These are phyloP conservation scores for Oryza officinalis DNA, from an alignment of 176 grass and related monocot genomes.

Conservation along the genomic window DNA sequence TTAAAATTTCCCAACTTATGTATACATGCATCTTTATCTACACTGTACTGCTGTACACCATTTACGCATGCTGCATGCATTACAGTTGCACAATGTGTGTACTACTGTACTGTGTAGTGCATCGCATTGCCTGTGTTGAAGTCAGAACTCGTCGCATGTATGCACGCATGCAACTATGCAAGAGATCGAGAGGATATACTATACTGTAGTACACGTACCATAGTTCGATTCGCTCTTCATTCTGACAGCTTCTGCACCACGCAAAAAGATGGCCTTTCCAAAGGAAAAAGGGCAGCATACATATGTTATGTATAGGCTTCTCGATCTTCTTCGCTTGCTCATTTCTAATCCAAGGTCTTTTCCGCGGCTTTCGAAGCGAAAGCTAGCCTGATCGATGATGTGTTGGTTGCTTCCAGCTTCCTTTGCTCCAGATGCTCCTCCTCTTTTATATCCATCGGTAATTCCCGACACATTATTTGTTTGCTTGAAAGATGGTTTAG, in stretches of 20 bases:
- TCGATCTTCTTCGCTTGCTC: neutral
- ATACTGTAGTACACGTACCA: neutral
- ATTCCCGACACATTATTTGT: neutral
- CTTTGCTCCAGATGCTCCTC: conserved; percentile 2
- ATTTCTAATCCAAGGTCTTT: conserved; percentile 37
- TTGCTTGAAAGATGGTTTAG: neutral
- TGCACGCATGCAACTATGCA: neutral
- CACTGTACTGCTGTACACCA: no score
- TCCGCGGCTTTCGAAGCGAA: conserved; percentile 20
- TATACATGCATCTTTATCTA: no score
- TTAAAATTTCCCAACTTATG: no score
- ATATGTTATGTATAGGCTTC: neutral
- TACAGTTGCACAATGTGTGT: neutral
- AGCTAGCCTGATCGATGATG: neutral
- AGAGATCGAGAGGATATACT: neutral
- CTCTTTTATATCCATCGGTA: neutral
- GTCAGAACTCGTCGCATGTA: neutral
- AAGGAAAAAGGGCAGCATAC: neutral
- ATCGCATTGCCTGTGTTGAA: neutral
- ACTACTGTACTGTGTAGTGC: neutral
- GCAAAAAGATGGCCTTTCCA: conserved; percentile 32
- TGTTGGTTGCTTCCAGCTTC: neutral
- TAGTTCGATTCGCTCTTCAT: neutral
- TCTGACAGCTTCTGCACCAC: conserved; percentile 24
- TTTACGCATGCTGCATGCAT: neutral